Evolutionary conservation across 768 basidiomycete genomes (phyloP).

Genomic region (Galerina sulciceps): DNA sequence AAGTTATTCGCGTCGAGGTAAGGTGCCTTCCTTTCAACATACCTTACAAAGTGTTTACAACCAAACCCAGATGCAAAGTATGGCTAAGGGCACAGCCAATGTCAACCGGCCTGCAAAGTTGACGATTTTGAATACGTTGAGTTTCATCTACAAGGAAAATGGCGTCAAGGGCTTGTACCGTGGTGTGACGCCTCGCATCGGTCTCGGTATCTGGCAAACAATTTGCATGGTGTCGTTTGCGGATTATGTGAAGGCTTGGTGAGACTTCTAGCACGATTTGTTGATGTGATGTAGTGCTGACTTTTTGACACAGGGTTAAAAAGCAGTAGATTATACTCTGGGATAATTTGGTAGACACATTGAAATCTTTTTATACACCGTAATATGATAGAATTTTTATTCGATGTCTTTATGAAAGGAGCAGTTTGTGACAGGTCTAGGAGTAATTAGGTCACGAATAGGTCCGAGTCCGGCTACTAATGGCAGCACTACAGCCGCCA

Average conservation of each 20-base stretch:
- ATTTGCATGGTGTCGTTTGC: slow-evolving; percentile 99
- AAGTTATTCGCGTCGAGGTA: slow-evolving; percentile 96
- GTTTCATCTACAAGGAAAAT: slow-evolving; percentile 96
- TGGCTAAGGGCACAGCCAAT: slow-evolving; percentile 81
- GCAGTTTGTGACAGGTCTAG: background rate
- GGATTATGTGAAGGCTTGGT: slow-evolving; percentile 93
- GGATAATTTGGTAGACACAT: slow-evolving; percentile 16
- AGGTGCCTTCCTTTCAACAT: slow-evolving; percentile 1
- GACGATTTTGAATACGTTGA: slow-evolving; percentile 88
- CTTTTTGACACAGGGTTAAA: slow-evolving; percentile 51
- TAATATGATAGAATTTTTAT: slow-evolving; percentile 25
- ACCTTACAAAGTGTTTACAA: background rate
- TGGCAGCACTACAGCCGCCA: slow-evolving; percentile 11
- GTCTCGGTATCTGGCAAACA: slow-evolving; percentile 95
- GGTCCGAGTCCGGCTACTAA: slow-evolving; percentile 17
- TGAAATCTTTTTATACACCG: slow-evolving; percentile 24
- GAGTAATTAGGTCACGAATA: background rate
- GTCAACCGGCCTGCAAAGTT: slow-evolving; percentile 88
- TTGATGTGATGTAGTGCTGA: slow-evolving; percentile 14
- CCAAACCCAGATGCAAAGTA: slow-evolving; percentile 94
- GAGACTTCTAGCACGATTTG: slow-evolving; percentile 15
- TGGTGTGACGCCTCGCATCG: slow-evolving; percentile 96
- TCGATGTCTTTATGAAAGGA: background rate
- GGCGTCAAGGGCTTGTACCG: slow-evolving; percentile 97
- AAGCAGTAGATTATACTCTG: slow-evolving; percentile 32